phyloP scores from a whole-genome alignment of 371 early-diverging fungal species.

The Apophysomyces trapeziformis region DNA sequence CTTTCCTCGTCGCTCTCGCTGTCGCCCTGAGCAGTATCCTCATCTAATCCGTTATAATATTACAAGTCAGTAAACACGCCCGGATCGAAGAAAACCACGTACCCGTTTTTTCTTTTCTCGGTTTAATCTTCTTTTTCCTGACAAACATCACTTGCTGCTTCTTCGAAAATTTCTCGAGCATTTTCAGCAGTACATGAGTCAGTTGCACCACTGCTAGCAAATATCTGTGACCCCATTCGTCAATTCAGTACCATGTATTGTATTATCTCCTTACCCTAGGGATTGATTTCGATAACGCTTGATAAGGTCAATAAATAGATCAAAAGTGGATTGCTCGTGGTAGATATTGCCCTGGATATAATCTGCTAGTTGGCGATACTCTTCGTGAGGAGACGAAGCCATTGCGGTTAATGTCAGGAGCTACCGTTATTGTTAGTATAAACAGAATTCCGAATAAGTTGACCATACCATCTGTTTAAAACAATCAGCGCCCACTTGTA shows the following conservation, averaged over 20 bases:
- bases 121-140: slow-evolving; percentile 37
- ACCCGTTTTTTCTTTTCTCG: background rate
- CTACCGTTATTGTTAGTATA: slow-evolving; percentile 23
- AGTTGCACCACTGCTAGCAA: slow-evolving; percentile 58
- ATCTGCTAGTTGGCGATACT: slow-evolving; percentile 62
- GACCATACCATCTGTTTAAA: slow-evolving; percentile 62
- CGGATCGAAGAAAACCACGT: background rate
- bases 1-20: slow-evolving; percentile 27
- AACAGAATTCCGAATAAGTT: background rate
- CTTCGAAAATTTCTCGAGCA: slow-evolving; percentile 63
- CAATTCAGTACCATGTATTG: no score
- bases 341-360: slow-evolving; percentile 74
- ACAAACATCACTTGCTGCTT: slow-evolving; percentile 58
- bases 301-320: slow-evolving; percentile 57
- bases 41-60: background rate
- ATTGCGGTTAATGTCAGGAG: slow-evolving; percentile 58
- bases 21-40: slow-evolving; percentile 32
- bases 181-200: slow-evolving; percentile 63
- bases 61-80: background rate
- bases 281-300: slow-evolving; percentile 53
- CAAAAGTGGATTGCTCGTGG: slow-evolving; percentile 69
- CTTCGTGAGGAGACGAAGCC: slow-evolving; percentile 51
- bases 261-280: slow-evolving; percentile 32
- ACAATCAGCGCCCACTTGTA: slow-evolving; percentile 62
- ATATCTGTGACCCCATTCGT: slow-evolving; percentile 41